phyloP scores from a whole-genome alignment of 257 asterid genomes.

The Coffea canephora region DNA sequence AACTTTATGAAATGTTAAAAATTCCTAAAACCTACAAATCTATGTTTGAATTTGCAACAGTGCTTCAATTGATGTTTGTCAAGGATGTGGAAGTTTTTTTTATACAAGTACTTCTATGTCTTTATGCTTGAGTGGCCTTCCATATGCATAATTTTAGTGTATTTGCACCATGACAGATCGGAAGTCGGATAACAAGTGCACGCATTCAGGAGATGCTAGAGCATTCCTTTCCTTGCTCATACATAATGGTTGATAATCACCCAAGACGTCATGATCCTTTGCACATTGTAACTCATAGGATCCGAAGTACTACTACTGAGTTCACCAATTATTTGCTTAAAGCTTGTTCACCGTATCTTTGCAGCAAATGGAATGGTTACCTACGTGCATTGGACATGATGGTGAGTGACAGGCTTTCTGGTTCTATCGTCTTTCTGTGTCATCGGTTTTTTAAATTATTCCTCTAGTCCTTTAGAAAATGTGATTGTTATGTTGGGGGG shows the following conservation, averaged over 20 bases:
- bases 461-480: too few species aligned
- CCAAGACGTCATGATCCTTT: constrained; percentile 97
- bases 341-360: constrained; percentile 35
- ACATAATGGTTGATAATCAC: constrained; percentile 82
- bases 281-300: constrained; percentile 75
- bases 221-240: constrained; percentile 60
- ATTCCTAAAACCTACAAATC: too few species aligned
- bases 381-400: constrained; percentile 60
- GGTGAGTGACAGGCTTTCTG: constrained; percentile 39
- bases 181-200: constrained; percentile 86
- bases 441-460: too few species aligned
- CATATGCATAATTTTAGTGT: background rate
- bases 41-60: too few species aligned
- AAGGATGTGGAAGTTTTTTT: too few species aligned
- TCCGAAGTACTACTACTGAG: constrained; percentile 53
- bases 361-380: constrained; percentile 47
- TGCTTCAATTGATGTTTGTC: too few species aligned
- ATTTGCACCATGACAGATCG: constrained; percentile 52
- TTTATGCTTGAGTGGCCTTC: background rate
- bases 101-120: too few species aligned
- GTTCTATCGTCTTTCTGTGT: too few species aligned
- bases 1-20: too few species aligned
- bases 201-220: constrained; percentile 80
- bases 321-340: constrained; percentile 57
- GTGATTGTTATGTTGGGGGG: too few species aligned